Evolutionary conservation across 495 filamentous ascomycete species (phyloP).

Genomic region (Tirmania nivea): DNA sequence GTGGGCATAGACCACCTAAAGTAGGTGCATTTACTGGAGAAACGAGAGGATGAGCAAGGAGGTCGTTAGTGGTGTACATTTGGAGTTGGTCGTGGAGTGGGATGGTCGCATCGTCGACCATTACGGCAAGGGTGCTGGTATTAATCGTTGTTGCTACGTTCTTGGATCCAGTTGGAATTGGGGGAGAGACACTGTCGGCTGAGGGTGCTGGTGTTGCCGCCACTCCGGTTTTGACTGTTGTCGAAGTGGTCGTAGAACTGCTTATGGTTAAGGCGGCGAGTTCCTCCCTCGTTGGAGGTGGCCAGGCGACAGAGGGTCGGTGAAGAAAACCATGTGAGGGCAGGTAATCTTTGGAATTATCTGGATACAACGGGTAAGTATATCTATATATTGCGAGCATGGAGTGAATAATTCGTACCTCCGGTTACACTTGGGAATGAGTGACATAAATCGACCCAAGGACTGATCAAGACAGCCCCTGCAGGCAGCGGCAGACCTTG

Average conservation of each 20-base stretch:
- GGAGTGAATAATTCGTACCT: slow-evolving; percentile 28
- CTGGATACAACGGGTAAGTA: not conserved
- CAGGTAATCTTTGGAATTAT: slow-evolving; percentile 48
- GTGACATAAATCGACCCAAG: slow-evolving; percentile 86
- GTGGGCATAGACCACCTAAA: slow-evolving; percentile 67
- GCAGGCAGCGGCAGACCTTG: slow-evolving; percentile 62
- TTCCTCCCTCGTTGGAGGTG: slow-evolving; percentile 67
- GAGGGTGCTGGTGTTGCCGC: not conserved
- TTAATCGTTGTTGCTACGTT: not conserved
- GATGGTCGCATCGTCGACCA: slow-evolving; percentile 45
- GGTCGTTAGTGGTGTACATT: slow-evolving; percentile 76
- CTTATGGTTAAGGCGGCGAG: slow-evolving; percentile 20
- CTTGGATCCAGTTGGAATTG: not conserved
- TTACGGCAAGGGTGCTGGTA: slow-evolving; percentile 32
- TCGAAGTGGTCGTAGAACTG: slow-evolving; percentile 17
- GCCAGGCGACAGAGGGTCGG: slow-evolving; percentile 66
- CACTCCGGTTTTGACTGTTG: slow-evolving; percentile 1
- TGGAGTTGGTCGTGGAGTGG: slow-evolving; percentile 83
- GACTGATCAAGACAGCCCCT: slow-evolving; percentile 72
- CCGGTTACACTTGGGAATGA: slow-evolving; percentile 72
- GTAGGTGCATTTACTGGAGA: slow-evolving; percentile 71
- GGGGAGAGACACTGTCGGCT: not conserved
- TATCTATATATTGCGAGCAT: slow-evolving; percentile 9
- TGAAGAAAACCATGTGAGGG: slow-evolving; percentile 70
- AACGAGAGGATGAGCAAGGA: slow-evolving; percentile 70